Evolutionary conservation across 2,329 filamentous ascomycete species (phyloP).

Genomic region (Ophiocordyceps camponoti-saundersi): DNA sequence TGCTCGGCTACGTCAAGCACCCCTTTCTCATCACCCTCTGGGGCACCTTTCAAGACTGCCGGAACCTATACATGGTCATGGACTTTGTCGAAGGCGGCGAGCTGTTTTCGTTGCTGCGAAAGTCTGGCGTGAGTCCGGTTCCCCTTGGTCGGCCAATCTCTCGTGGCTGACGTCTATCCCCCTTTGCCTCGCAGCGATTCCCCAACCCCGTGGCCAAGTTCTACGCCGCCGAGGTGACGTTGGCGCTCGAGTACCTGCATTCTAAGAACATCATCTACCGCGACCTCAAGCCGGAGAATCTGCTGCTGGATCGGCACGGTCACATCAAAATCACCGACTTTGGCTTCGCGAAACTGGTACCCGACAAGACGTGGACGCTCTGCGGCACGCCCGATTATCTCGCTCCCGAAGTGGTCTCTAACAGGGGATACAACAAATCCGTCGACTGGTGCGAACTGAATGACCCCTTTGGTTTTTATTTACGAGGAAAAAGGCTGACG

Average conservation of each 20-base stretch:
- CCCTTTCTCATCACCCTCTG: slow-evolving; percentile 95
- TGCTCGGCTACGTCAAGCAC: slow-evolving; percentile 94
- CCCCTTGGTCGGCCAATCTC: neutral
- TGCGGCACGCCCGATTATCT: slow-evolving; percentile 97
- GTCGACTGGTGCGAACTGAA: slow-evolving; percentile 63
- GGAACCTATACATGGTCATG: slow-evolving; percentile 99
- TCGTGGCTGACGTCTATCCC: neutral
- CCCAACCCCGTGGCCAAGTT: slow-evolving; percentile 98
- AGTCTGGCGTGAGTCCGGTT: slow-evolving; percentile 55
- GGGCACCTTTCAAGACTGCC: slow-evolving; percentile 93
- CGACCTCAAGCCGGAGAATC: slow-evolving; percentile 89
- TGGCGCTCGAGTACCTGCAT: slow-evolving; percentile 91
- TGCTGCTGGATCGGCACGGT: slow-evolving; percentile 80
- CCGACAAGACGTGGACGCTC: slow-evolving; percentile 97
- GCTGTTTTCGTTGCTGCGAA: slow-evolving; percentile 84
- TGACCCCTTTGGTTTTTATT: no score
- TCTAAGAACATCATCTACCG: slow-evolving; percentile 93
- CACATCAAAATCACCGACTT: slow-evolving; percentile 98
- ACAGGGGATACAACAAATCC: slow-evolving; percentile 98
- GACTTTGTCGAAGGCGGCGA: slow-evolving; percentile 98
- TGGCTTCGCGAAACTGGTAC: slow-evolving; percentile 94
- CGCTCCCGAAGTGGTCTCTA: slow-evolving; percentile 94
- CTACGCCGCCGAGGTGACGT: slow-evolving; percentile 91
- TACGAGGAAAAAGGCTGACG: slow-evolving; percentile 27
- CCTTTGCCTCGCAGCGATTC: slow-evolving; percentile 53